Evolutionary conservation across 306 rosid genomes (phyloP).

Genomic region (Elaeagnus macrophylla): DNA sequence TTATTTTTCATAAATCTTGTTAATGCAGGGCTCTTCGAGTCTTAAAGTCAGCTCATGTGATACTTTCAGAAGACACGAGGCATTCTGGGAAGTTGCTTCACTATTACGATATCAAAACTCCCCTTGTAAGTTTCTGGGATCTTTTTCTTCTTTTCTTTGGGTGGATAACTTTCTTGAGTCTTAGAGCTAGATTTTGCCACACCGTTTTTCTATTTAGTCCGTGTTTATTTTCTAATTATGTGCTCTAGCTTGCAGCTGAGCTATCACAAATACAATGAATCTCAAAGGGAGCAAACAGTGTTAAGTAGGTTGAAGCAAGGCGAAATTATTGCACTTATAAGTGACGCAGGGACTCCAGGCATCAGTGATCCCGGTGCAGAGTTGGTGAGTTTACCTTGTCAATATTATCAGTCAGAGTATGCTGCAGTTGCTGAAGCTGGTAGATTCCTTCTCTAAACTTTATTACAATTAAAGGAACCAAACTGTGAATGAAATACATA

Average conservation of each 20-base stretch:
- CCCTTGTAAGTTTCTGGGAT: conserved; percentile 47
- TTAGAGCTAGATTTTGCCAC: not conserved
- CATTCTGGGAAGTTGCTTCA: conserved; percentile 87
- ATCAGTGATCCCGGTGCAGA: conserved; percentile 89
- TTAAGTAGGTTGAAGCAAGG: conserved; percentile 77
- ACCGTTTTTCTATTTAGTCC: not conserved
- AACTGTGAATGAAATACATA: conserved; percentile 1
- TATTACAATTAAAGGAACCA: not conserved
- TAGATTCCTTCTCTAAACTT: not conserved
- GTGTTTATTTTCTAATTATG: conserved; percentile 21
- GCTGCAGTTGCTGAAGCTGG: not conserved
- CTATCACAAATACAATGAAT: conserved; percentile 87
- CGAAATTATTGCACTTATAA: conserved; percentile 73
- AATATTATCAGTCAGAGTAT: not conserved
- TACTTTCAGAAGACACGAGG: conserved; percentile 88
- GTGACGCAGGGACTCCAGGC: conserved; percentile 90
- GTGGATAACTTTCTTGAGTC: not conserved
- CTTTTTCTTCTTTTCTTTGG: not conserved
- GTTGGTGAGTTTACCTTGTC: conserved; percentile 44
- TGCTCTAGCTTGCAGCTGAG: conserved; percentile 58
- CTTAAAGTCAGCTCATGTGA: conserved; percentile 61
- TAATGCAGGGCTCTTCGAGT: conserved; percentile 70
- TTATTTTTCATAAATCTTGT: not conserved
- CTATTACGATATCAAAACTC: conserved; percentile 69
- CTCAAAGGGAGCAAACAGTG: conserved; percentile 73